Evolutionary conservation across 768 basidiomycete species (phyloP), one percentile per base, ranked within the genome.

Genomic region (Cystobasidium tubakii): DNA sequence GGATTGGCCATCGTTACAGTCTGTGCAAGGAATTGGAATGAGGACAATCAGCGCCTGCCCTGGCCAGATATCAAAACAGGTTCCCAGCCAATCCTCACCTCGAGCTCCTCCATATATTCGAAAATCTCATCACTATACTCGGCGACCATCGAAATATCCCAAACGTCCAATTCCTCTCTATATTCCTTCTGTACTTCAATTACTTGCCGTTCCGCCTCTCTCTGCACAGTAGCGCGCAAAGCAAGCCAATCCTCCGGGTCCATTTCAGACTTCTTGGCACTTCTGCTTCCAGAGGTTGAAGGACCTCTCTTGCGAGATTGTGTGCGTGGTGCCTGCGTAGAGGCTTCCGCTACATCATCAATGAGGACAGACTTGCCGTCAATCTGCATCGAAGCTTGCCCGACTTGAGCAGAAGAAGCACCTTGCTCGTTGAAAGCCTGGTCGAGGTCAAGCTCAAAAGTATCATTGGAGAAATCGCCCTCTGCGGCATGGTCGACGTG

Each of bases 121-220:
- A 98, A 98, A 81, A 99, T 98, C 73, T 99, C 95, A 17, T 97
- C 92, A n/a, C 92, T 86, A 80, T 99, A 99, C 81, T 99, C 96
- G 21, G 94, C 92, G 50, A 96, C 95, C 94, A 99, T 95, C 0
- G 91, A 90, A 53, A 90, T 89, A 82, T 96, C 92, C 74, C 85
- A 86, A 79, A 81, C 88, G 85, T 91, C 90, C 50, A 86, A 82
- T 75, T 95, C 89, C 72, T 88, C 88, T 44, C 89, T 86, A 81
- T 87, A 88, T 43, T 81, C 82, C 62, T 80, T 81, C 66, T 87
- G 87, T 74, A 99, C 83, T 31, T 85, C 84, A 23, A 87, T 83
- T 33, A 98, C 82, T 79, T 90, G 85, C 69, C 76, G 65, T 73
- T 80, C 77, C 44, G 79, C 81, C 55, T 78, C 74, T 25, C 75